Evolutionary conservation across 2,329 filamentous ascomycete species (phyloP), one percentile per base, ranked within the genome.

Genomic region (Akanthomyces uredinophilus): DNA sequence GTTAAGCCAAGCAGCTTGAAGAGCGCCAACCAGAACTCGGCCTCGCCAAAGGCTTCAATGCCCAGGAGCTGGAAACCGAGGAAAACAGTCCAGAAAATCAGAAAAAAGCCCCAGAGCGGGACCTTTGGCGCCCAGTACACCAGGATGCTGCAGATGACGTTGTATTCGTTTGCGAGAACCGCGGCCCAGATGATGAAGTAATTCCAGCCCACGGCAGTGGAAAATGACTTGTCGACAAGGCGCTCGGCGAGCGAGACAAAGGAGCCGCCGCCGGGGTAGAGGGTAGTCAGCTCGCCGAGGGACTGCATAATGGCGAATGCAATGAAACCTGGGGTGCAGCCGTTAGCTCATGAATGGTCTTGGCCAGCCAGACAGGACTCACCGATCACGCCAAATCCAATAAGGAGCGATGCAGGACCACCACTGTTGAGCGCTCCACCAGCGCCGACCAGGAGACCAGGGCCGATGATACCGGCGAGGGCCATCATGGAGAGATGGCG

Each of bases 11-110:
- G 71, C 5, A 92, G 81, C 70, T 93, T 93, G 70, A 92, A 75
- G 18, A 88, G 80, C 0, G 89, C 87, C 62, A 92, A 83, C 88
- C 89, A 92, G 70, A 92, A 92, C 70, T 94, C 90, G 11, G 88
- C 85, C 70, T 93, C 90, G 16, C 90, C 90, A 70, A 92, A 93
- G 4, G 87, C 85, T 67, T 87, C 84, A 1, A 92, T 87, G 1
- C 88, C 88, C 1, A 92, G 77, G 39, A 92, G 79, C 68, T 92
- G 90, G 63, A 92, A 85, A 0, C 76, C 79, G 1, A 87, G 78
- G 65, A 92, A 90, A 0, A 85, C 75, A n/a, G 86, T 82, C 86
- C 89, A 92, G 67, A 92, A 86, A n/a, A 92, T 82, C 35, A 88
- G 77, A 63, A 92, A 91, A 70, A 81, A 92, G 64, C 79, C 88